These are phyloP conservation scores for Fusarium aywerte DNA, from an alignment of 2,329 filamentous ascomycete genomes.

Conservation along the genomic window DNA sequence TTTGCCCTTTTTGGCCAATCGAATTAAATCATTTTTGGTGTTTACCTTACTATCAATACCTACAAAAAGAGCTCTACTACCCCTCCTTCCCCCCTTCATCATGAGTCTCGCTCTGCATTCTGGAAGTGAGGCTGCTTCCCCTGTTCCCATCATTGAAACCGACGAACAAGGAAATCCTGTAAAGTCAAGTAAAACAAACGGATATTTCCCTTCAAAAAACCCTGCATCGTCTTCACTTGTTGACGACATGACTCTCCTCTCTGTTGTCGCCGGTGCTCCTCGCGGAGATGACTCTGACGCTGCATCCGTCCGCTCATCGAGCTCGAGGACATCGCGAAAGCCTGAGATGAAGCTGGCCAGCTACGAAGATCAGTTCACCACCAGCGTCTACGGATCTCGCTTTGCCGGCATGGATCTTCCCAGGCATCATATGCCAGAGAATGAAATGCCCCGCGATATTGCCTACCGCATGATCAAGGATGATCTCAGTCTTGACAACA, in stretches of 20 bases:
- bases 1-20: conserved; percentile 15
- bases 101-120: conserved; percentile 40
- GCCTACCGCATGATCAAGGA: conserved; percentile 99
- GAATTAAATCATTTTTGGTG: conserved; percentile 3
- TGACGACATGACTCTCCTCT: conserved; percentile 63
- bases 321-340: conserved; percentile 40
- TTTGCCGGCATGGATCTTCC: conserved; percentile 87
- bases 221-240: conserved; percentile 31
- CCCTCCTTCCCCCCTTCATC: conserved; percentile 34
- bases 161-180: conserved; percentile 45
- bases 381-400: conserved; percentile 87
- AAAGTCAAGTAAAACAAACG: conserved; percentile 43
- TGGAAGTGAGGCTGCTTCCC: conserved; percentile 39
- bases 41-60: not conserved
- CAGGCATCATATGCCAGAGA: conserved; percentile 85
- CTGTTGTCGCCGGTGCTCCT: conserved; percentile 55
- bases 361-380: conserved; percentile 70
- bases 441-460: conserved; percentile 89
- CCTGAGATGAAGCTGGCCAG: conserved; percentile 60
- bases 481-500: conserved; percentile 89
- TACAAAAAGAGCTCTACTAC: conserved; percentile 17
- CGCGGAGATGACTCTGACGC: conserved; percentile 45
- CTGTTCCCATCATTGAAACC: conserved; percentile 48
- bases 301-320: conserved; percentile 42
- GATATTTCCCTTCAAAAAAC: conserved; percentile 42